phyloP scores from a whole-genome alignment of 345 rosid species.

The Ceriops zippeliana region DNA sequence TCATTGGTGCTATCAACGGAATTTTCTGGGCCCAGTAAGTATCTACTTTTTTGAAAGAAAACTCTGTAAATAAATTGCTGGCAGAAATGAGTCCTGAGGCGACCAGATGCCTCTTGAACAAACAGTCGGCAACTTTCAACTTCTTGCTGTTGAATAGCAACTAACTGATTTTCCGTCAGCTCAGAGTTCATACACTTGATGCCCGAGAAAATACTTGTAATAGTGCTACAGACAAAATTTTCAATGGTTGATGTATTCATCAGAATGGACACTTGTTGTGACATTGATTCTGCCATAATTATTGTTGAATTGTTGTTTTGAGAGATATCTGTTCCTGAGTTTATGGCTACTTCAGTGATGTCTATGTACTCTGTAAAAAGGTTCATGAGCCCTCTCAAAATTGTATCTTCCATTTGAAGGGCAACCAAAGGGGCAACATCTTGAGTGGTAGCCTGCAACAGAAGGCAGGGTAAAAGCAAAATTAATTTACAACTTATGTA shows the following conservation, averaged over 20 bases:
- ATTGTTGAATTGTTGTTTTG: constrained; percentile 25
- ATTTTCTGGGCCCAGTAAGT: constrained; percentile 11
- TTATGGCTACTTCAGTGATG: constrained; percentile 41
- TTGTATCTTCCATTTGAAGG: constrained; percentile 46
- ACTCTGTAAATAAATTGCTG: constrained; percentile 32
- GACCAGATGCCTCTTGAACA: constrained; percentile 32
- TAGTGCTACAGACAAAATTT: constrained; percentile 28
- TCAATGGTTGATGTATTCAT: constrained; percentile 46
- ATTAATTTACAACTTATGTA: constrained; percentile 2
- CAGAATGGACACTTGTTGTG: constrained; percentile 45
- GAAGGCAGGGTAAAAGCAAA: constrained; percentile 1
- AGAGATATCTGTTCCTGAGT: constrained; percentile 9
- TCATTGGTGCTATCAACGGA: constrained; percentile 13
- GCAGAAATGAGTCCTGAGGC: constrained; percentile 41
- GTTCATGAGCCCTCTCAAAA: constrained; percentile 37
- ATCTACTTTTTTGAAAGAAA: constrained; percentile 23
- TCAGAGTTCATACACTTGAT: constrained; percentile 14
- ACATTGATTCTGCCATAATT: constrained; percentile 32
- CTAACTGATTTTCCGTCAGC: constrained; percentile 12
- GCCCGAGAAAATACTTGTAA: constrained; percentile 29
- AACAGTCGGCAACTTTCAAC: constrained; percentile 23
- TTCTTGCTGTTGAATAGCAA: constrained; percentile 27
- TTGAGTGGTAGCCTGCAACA: constrained; percentile 40
- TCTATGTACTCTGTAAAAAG: constrained; percentile 42
- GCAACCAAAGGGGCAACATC: constrained; percentile 41